phyloP scores from a whole-genome alignment of 2,329 filamentous ascomycete species.

The Phyllosticta capitalensis region DNA sequence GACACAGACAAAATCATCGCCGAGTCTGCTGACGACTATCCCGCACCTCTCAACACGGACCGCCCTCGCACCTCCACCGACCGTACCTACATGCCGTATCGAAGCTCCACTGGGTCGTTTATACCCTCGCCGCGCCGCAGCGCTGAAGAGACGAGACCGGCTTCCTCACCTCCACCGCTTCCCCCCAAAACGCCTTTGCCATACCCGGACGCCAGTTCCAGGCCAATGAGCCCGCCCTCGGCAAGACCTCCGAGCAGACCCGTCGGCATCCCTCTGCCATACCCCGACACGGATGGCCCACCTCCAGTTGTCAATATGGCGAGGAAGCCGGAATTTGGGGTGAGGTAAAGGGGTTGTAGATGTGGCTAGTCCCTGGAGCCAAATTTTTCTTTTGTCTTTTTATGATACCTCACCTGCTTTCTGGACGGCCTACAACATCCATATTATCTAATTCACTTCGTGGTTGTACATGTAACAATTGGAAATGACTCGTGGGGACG shows the following conservation, averaged over 20 bases:
- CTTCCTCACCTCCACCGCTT: slow-evolving; percentile 26
- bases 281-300: slow-evolving; percentile 70
- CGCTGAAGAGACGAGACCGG: slow-evolving; percentile 21
- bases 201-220: neutral
- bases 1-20: slow-evolving; percentile 68
- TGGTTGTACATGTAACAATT: neutral
- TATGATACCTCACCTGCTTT: neutral
- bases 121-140: slow-evolving; percentile 19
- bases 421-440: neutral
- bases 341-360: neutral
- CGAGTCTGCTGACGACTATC: slow-evolving; percentile 49
- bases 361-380: neutral
- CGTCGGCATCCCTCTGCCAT: slow-evolving; percentile 48
- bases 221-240: slow-evolving; percentile 15
- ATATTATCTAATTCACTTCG: neutral
- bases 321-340: slow-evolving; percentile 65
- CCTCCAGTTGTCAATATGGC: slow-evolving; percentile 80
- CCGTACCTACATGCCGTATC: slow-evolving; percentile 2
- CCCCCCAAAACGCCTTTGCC: slow-evolving; percentile 32
- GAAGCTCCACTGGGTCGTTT: slow-evolving; percentile 10
- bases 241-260: slow-evolving; percentile 17
- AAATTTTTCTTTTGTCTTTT: neutral
- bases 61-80: slow-evolving; percentile 1
- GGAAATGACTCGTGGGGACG: neutral
- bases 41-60: slow-evolving; percentile 26